Evolutionary conservation across 2,329 filamentous ascomycete genomes (phyloP), one percentile per base, ranked within the genome.

Genomic region (Ceratocystis eucalypticola): DNA sequence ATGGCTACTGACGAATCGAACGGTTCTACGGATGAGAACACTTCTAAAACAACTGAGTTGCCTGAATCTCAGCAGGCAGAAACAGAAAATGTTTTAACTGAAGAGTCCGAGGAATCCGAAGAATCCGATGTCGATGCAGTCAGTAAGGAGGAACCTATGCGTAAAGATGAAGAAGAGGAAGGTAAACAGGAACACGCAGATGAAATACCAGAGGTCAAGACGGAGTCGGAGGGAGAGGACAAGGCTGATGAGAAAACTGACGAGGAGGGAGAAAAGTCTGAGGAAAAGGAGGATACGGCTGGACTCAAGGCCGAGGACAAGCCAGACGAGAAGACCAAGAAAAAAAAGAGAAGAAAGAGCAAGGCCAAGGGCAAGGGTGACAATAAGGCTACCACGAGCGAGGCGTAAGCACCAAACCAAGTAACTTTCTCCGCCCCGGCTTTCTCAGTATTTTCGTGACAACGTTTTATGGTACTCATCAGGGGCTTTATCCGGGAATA

Each of bases 221-320:
- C n/a, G 44, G 15, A 63, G 22, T 20, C 22, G 41, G 22, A 46
- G 41, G 61, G 28, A 48, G 28, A 44, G 6, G 50, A 45, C 37
- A 57, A 25, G 6, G n/a, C 37, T 12, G 33, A 44, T 1, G 53
- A 4, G 22, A 53, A 61, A 25, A 8, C 45, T 28, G 59, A 66
- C 20, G 46, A 66, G 45, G 46, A 63, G 45, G 46, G 41, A 15
- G 59, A 50, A 33, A 25, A 57, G 30, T 6, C 20, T 2, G 41
- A 64, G 44, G 44, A 65, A 41, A 25, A 30, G 2, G 33, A 57
- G 33, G 50, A n/a, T 12, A 28, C 7, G 33, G 75, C 78, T 61
- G 77, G 78, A 62, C 71, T 74, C 59, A 77, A 75, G 61, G 69
- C 73, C 2, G 68, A 68, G 12, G 62, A 67, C 53, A 68, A 70